Evolutionary conservation across 192 early-diverging fungal species (phyloP), one percentile per base, ranked within the genome.

Genomic region (Dissophora globulifera): DNA sequence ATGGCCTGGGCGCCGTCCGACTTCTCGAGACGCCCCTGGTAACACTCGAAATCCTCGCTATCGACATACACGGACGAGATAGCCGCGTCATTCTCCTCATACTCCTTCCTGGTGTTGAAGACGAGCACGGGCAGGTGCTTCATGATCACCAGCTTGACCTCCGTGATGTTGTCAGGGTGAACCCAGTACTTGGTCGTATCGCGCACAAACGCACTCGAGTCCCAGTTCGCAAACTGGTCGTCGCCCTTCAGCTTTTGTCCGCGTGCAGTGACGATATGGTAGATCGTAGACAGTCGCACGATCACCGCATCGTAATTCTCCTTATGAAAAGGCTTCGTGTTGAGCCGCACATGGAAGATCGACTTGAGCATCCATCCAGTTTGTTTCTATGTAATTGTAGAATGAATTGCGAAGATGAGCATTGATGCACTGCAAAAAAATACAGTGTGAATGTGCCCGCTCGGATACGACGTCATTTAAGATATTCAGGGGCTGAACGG

Each of bases 131-230:
- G 96, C 41, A 98, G 82, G 61, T 95, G 90, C 79, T 93, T 92
- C 33, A 98, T 86, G 49, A 98, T 94, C 60, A 90, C 87, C 38
- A 91, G 89, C 78, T 97, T 96, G 66, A 98, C 90, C 79, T 96
- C 95, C 50, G 93, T 89, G 23, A 98, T 92, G 83, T 98, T 95
- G 76, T 96, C 94, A 1, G 89, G 89, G 68, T 97, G 97, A 3
- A 98, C 93, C 94, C 94, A 98, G 85, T 93, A 98, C 76, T 97
- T 97, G 62, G 86, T 90, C 6, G 96, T 95, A 59, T 91, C 88
- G 38, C 95, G 86, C 23, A 76, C 72, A 32, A 76, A 76, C 7
- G 72, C 62, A 33, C 17, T 50, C 51, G 72, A 76, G 52, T 67
- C 72, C 72, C 62, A 66, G 72, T 81, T 58, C 40, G 66, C 10